Evolutionary conservation across 805 yeast species (phyloP).

Genomic region (Priceomyces medius): DNA sequence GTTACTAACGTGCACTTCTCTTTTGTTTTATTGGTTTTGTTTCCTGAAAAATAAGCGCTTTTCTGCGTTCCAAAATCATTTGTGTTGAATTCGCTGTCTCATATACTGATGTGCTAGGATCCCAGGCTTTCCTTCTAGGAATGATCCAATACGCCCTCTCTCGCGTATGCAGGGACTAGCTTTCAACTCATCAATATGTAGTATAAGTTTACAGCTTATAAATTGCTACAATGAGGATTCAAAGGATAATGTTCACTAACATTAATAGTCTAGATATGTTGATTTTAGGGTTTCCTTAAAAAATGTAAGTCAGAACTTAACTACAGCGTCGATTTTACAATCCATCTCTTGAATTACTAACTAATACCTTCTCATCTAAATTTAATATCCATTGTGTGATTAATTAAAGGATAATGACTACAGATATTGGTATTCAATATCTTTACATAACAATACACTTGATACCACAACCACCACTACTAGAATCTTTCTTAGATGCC

Average conservation of each 20-base stretch:
- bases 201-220: not conserved
- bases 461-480: slow-evolving; percentile 9
- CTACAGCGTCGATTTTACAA: not conserved
- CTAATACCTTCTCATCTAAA: not conserved
- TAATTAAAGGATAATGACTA: too few species aligned
- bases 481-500: slow-evolving; percentile 13
- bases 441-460: slow-evolving; percentile 21
- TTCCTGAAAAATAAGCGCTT: not conserved
- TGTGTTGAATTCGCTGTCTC: slow-evolving; percentile 5
- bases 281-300: not conserved
- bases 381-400: too few species aligned
- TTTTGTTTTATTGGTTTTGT: slow-evolving; percentile 6
- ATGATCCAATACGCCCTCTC: slow-evolving; percentile 9
- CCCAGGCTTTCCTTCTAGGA: slow-evolving; percentile 11
- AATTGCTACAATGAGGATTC: not conserved
- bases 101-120: slow-evolving; percentile 1
- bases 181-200: not conserved
- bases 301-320: not conserved
- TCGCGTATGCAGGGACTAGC: slow-evolving; percentile 1
- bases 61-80: slow-evolving; percentile 2
- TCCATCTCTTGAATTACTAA: not conserved
- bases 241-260: not conserved
- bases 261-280: not conserved
- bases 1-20: not conserved
- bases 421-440: too few species aligned